These are phyloP conservation scores for Claviceps cyperi DNA, from an alignment of 2,329 filamentous ascomycete species.

Conservation along the genomic window DNA sequence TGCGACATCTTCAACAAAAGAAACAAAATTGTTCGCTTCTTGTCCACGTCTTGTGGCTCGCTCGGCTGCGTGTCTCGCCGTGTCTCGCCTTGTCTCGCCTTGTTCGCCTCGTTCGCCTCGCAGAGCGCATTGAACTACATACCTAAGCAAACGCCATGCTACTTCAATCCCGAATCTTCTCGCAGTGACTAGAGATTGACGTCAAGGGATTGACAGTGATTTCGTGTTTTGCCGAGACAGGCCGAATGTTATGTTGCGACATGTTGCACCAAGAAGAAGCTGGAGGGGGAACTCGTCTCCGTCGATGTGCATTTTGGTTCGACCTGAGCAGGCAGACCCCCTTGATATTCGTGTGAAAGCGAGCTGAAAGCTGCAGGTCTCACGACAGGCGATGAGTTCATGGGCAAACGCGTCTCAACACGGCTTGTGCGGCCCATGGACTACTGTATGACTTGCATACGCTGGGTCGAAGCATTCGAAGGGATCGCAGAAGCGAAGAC, in stretches of 20 bases:
- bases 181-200: too few species aligned
- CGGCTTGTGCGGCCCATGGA: neutral
- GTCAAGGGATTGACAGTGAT: too few species aligned
- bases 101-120: too few species aligned
- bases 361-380: slow-evolving; percentile 9
- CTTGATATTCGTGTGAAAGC: neutral
- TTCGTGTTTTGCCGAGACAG: too few species aligned
- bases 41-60: slow-evolving; percentile 4
- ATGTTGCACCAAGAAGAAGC: neutral
- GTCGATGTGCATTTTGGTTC: neutral
- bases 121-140: too few species aligned
- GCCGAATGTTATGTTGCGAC: too few species aligned
- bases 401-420: too few species aligned
- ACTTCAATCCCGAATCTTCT: too few species aligned
- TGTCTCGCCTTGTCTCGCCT: slow-evolving; percentile 2
- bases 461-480: slow-evolving; percentile 9
- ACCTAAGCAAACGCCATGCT: too few species aligned
- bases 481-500: slow-evolving; percentile 2
- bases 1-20: neutral
- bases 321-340: neutral
- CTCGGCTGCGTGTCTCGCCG: slow-evolving; percentile 6
- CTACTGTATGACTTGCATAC: slow-evolving; percentile 8
- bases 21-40: neutral
- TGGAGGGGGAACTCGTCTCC: neutral
- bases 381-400: too few species aligned